Percentiles rank a stretch among this genome's conserved stretches.
Evolutionary conservation across 2,329 filamentous ascomycete species (phyloP).

Genomic region (Colletotrichum godetiae): DNA sequence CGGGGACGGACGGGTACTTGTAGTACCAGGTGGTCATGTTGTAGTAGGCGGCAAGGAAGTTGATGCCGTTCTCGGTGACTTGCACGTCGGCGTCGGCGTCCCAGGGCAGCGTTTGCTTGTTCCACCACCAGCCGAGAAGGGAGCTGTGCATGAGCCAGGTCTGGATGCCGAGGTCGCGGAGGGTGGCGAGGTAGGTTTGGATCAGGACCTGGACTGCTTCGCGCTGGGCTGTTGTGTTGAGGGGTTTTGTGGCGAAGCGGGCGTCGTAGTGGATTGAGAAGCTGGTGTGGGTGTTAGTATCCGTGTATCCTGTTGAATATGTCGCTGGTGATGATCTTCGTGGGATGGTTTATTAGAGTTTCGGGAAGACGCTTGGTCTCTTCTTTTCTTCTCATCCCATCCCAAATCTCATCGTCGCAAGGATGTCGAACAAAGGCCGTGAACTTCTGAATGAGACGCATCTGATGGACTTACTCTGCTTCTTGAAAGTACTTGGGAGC

Average conservation of each 20-base stretch:
- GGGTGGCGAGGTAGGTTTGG: slow-evolving; percentile 77
- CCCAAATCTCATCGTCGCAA: neutral
- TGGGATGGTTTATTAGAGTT: neutral
- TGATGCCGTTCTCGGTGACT: slow-evolving; percentile 73
- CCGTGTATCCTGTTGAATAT: no score
- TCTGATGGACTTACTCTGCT: slow-evolving; percentile 3
- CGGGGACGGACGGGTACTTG: slow-evolving; percentile 49
- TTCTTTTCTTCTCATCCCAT: neutral
- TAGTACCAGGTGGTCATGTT: slow-evolving; percentile 68
- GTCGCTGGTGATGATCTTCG: neutral
- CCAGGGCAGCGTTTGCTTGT: slow-evolving; percentile 77
- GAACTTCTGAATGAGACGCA: no score
- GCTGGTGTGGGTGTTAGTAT: slow-evolving; percentile 26
- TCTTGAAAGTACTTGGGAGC: slow-evolving; percentile 26
- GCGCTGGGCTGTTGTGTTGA: slow-evolving; percentile 66
- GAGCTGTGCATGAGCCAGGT: slow-evolving; percentile 90
- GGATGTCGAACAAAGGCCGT: neutral
- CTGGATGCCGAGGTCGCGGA: slow-evolving; percentile 73
- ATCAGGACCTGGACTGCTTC: slow-evolving; percentile 74
- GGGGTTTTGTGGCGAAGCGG: slow-evolving; percentile 51
- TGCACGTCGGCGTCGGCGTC: slow-evolving; percentile 83
- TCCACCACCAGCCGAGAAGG: slow-evolving; percentile 91
- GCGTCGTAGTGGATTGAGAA: slow-evolving; percentile 49
- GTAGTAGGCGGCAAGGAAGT: slow-evolving; percentile 72
- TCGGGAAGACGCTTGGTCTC: neutral